A percentile compares a stretch with the other conserved stretches of the same genome.
Evolutionary conservation across 2,329 filamentous ascomycete species (phyloP).

Genomic region (Fusarium illudens): DNA sequence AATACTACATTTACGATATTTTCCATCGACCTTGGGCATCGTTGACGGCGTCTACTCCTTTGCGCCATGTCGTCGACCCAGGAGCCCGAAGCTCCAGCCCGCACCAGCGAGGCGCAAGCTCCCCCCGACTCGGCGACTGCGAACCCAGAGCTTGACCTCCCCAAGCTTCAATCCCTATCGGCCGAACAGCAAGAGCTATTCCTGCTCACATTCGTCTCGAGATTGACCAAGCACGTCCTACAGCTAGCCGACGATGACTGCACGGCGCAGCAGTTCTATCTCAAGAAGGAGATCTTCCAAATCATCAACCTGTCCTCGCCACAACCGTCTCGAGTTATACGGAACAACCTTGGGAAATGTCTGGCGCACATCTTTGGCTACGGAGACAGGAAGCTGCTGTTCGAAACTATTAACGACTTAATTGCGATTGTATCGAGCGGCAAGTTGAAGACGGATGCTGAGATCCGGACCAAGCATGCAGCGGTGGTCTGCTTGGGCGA

Average conservation of each 20-base stretch:
- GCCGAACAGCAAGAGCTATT: constrained; percentile 96
- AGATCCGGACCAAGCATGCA: constrained; percentile 83
- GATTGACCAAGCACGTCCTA: constrained; percentile 81
- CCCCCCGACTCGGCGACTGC: constrained; percentile 53
- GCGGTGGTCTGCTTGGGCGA: constrained; percentile 88
- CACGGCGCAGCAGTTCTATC: constrained; percentile 85
- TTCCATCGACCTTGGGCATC: constrained; percentile 13
- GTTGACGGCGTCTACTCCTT: constrained; percentile 31
- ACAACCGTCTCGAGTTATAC: constrained; percentile 84
- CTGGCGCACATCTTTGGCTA: constrained; percentile 83
- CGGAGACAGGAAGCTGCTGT: constrained; percentile 90
- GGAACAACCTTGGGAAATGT: constrained; percentile 87
- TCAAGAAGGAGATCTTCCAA: constrained; percentile 95
- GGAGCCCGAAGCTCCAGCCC: constrained; percentile 48
- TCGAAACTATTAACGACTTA: constrained; percentile 93
- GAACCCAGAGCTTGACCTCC: constrained; percentile 84
- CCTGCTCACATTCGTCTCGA: constrained; percentile 86
- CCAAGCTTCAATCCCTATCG: constrained; percentile 87
- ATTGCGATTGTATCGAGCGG: constrained; percentile 74
- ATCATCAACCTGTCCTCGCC: constrained; percentile 87
- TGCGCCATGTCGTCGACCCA: constrained; percentile 50
- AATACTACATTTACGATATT: constrained; percentile 9
- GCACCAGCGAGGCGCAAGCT: constrained; percentile 44
- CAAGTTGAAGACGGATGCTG: constrained; percentile 79
- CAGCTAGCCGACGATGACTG: constrained; percentile 79